phyloP scores from a whole-genome alignment of 2,329 filamentous ascomycete genomes.

The Hirsutella thompsonii region DNA sequence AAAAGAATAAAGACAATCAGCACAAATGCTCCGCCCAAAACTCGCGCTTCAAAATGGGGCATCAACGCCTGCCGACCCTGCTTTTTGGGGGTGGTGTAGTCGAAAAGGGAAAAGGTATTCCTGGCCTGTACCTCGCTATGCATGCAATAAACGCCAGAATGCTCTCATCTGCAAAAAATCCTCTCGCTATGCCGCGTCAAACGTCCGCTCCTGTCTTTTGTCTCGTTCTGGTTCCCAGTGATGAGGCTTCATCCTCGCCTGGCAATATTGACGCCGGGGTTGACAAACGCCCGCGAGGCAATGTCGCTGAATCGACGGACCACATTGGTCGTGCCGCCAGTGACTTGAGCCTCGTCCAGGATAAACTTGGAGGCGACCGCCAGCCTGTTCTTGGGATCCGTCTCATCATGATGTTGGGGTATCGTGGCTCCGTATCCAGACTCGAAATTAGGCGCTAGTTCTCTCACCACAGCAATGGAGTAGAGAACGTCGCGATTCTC shows the following conservation, averaged over 20 bases:
- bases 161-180: neutral
- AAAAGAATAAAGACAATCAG: too few species aligned
- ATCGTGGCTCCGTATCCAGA: constrained; percentile 43
- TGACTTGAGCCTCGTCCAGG: constrained; percentile 45
- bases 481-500: constrained; percentile 89
- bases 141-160: neutral
- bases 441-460: constrained; percentile 54
- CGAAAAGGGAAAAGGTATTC: neutral
- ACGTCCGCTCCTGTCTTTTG: too few species aligned
- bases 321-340: constrained; percentile 62
- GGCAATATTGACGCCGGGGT: constrained; percentile 35
- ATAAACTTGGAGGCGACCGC: constrained; percentile 60
- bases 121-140: constrained; percentile 2
- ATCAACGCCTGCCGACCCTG: neutral
- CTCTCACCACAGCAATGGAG: constrained; percentile 69
- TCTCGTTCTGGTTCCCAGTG: neutral
- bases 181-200: neutral
- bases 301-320: constrained; percentile 58
- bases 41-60: neutral
- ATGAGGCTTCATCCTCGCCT: constrained; percentile 8
- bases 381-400: constrained; percentile 52
- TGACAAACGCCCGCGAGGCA: constrained; percentile 46
- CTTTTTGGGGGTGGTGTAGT: too few species aligned
- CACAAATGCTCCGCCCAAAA: too few species aligned
- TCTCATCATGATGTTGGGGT: constrained; percentile 50